These are phyloP conservation scores for Pezicula neosporulosa DNA, from an alignment of 2,329 filamentous ascomycete species.

Conservation along the genomic window DNA sequence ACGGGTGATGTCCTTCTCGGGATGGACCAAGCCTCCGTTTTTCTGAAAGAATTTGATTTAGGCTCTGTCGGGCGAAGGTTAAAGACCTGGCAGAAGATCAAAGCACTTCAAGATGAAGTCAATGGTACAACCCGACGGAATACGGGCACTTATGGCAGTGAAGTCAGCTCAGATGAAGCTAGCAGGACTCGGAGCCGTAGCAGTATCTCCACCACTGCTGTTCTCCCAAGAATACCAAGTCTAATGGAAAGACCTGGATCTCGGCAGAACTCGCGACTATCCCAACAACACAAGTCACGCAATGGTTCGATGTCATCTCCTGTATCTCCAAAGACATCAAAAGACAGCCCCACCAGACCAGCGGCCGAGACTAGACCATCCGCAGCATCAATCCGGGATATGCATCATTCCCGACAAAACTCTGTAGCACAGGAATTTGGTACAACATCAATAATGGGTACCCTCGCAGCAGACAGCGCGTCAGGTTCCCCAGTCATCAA, in stretches of 20 bases:
- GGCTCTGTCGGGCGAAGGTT: constrained; percentile 85
- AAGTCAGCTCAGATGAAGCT: constrained; percentile 52
- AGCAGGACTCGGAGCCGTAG: constrained; percentile 41
- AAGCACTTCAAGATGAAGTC: constrained; percentile 84
- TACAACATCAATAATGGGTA: constrained; percentile 40
- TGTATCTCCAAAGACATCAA: constrained; percentile 33
- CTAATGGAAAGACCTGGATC: constrained; percentile 23
- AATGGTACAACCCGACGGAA: constrained; percentile 52
- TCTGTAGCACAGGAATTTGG: constrained; percentile 46
- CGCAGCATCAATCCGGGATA: constrained; percentile 75
- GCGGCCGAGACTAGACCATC: constrained; percentile 59
- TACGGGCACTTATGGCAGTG: constrained; percentile 55
- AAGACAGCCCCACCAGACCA: constrained; percentile 35
- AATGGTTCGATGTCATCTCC: constrained; percentile 38
- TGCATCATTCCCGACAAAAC: constrained; percentile 82
- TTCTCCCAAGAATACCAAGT: constrained; percentile 25
- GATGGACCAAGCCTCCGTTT: constrained; percentile 93
- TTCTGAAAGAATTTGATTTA: constrained; percentile 92
- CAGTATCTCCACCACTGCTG: constrained; percentile 19
- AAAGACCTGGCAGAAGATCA: constrained; percentile 97
- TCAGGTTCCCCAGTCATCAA: constrained; percentile 9
- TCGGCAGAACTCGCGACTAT: constrained; percentile 20
- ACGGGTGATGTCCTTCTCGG: constrained; percentile 87
- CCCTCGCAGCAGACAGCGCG: constrained; percentile 32
- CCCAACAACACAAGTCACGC: constrained; percentile 23